Conservation (phyloP, 2,329 filamentous ascomycete species). For the Neophaeococcomyces mojaviensis region DNA sequence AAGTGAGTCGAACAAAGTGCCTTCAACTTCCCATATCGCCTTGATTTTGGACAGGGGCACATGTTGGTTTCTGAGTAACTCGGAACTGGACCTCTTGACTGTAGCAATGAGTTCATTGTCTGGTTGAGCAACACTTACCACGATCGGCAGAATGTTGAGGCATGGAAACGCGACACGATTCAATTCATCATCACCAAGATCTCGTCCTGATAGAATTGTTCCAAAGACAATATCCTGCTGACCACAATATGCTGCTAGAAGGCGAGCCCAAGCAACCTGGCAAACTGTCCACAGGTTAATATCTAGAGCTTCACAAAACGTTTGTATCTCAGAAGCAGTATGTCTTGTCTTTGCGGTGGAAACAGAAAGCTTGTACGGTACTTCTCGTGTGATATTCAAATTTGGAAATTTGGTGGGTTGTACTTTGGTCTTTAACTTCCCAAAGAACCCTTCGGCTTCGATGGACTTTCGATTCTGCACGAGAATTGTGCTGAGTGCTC, state of each 20-base stretch:
- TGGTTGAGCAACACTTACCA: constrained; percentile 48
- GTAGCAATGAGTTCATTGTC: constrained; percentile 52
- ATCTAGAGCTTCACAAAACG: constrained; percentile 49
- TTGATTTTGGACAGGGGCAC: constrained; percentile 66
- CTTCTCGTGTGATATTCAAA: constrained; percentile 55
- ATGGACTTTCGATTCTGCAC: constrained; percentile 33
- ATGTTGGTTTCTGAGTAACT: constrained; percentile 62
- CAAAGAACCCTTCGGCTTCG: constrained; percentile 54
- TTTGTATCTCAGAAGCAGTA: constrained; percentile 28
- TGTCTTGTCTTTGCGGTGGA: constrained; percentile 31
- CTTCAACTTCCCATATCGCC: constrained; percentile 57
- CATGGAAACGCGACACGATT: constrained; percentile 61
- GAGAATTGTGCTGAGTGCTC: constrained; percentile 38
- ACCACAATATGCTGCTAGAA: constrained; percentile 70
- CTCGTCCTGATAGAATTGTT: constrained; percentile 69
- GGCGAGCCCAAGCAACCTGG: constrained; percentile 68
- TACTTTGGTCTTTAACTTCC: constrained; percentile 42
- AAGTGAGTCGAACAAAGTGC: constrained; percentile 71
- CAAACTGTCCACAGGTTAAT: constrained; percentile 69
- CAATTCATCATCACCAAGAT: constrained; percentile 49
- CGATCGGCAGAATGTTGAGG: constrained; percentile 70
- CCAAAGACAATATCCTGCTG: constrained; percentile 71
- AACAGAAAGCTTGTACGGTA: constrained; percentile 29
- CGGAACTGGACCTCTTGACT: constrained; percentile 60
- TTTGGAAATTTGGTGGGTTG: constrained; percentile 67